Evolutionary conservation across 78 protist genomes (phyloP).

Genomic region (Trichosphaerium sp.): DNA sequence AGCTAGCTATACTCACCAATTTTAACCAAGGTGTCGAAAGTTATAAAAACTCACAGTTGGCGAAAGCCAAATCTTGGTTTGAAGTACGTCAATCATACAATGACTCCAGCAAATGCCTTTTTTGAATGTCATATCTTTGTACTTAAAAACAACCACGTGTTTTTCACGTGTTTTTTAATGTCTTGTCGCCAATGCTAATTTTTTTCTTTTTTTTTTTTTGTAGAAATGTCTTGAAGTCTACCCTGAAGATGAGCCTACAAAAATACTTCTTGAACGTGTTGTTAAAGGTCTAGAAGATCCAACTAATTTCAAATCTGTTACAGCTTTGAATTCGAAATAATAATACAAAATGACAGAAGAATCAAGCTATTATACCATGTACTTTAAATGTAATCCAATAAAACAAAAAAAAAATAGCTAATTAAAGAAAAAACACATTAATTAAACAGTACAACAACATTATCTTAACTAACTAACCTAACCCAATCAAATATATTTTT

Average conservation of each 20-base stretch:
- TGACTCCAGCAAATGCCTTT: not conserved
- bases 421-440: no score
- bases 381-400: no score
- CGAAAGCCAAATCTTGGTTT: slow-evolving; percentile 17
- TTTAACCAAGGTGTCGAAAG: slow-evolving; percentile 19
- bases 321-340: no score
- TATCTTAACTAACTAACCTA: no score
- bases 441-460: no score
- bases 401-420: no score
- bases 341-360: no score
- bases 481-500: no score
- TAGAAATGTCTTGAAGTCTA: slow-evolving; percentile 16
- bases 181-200: not conserved
- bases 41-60: slow-evolving; percentile 4
- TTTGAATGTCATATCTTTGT: not conserved
- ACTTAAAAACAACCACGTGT: not conserved
- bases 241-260: slow-evolving; percentile 37
- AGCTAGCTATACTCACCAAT: slow-evolving; percentile 3
- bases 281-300: no score
- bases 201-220: not conserved
- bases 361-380: no score
- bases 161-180: not conserved
- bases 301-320: no score
- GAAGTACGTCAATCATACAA: slow-evolving; percentile 12
- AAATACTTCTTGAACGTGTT: slow-evolving; percentile 10